phyloP scores from a whole-genome alignment of 2,329 filamentous ascomycete genomes.

The Alternaria sp. region DNA sequence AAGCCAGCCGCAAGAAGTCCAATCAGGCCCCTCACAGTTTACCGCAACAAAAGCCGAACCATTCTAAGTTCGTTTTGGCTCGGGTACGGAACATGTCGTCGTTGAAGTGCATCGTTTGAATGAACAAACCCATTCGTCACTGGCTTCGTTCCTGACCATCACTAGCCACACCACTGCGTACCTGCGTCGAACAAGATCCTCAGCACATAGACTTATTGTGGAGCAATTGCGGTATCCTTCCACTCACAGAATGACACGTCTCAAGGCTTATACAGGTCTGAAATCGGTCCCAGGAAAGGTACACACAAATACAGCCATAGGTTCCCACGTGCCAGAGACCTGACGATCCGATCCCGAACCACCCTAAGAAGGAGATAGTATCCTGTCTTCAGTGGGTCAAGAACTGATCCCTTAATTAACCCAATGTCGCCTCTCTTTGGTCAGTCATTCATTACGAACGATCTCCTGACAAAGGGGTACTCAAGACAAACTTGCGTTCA shows the following conservation, averaged over 20 bases:
- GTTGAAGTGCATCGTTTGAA: neutral
- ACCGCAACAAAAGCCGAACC: neutral
- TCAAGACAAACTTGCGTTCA: neutral
- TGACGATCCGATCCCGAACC: neutral
- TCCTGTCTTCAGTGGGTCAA: neutral
- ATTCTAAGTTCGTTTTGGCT: neutral
- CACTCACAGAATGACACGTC: neutral
- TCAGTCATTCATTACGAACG: too few species aligned
- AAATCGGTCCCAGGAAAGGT: neutral
- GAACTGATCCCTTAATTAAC: neutral
- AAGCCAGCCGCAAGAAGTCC: neutral
- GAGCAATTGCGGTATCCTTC: neutral
- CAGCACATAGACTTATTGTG: neutral
- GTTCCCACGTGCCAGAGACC: neutral
- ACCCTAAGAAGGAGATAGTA: neutral
- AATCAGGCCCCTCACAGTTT: too few species aligned
- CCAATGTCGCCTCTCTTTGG: too few species aligned
- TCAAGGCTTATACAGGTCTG: neutral
- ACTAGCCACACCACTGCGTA: neutral
- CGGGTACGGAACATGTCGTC: neutral
- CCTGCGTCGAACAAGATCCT: neutral
- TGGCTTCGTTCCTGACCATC: too few species aligned
- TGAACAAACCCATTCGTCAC: too few species aligned
- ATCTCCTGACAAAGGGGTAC: too few species aligned
- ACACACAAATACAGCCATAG: neutral